These are phyloP conservation scores for Ophiostoma ulmi DNA, from an alignment of 2,329 filamentous ascomycete species.

Conservation along the genomic window DNA sequence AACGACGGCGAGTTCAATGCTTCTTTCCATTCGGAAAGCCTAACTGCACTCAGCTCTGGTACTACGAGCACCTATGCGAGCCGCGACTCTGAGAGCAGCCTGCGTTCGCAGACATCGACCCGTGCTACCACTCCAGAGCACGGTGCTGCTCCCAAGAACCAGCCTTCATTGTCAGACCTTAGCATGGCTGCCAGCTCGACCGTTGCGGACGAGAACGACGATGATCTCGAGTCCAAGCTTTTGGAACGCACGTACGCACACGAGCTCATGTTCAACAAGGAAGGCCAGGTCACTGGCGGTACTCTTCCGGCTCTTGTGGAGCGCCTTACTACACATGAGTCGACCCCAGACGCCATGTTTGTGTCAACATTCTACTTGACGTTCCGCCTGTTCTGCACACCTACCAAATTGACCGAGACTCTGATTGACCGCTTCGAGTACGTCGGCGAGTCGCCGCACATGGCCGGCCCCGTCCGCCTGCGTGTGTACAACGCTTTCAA, in stretches of 20 bases:
- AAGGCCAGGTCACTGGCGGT: slow-evolving; percentile 89
- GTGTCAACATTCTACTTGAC: slow-evolving; percentile 95
- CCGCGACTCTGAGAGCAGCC: slow-evolving; percentile 74
- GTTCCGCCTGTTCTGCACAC: slow-evolving; percentile 86
- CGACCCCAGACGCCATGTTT: slow-evolving; percentile 85
- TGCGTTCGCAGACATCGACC: slow-evolving; percentile 76
- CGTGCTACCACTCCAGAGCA: slow-evolving; percentile 80
- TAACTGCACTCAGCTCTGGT: slow-evolving; percentile 69
- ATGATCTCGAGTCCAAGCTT: slow-evolving; percentile 76
- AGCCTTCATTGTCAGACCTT: slow-evolving; percentile 62
- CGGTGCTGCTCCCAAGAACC: slow-evolving; percentile 48
- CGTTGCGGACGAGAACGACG: slow-evolving; percentile 60
- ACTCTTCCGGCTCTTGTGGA: slow-evolving; percentile 89
- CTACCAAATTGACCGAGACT: slow-evolving; percentile 68
- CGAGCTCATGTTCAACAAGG: slow-evolving; percentile 88
- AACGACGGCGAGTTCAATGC: slow-evolving; percentile 48
- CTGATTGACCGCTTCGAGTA: slow-evolving; percentile 93
- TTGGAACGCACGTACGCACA: slow-evolving; percentile 88
- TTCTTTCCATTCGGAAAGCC: slow-evolving; percentile 60
- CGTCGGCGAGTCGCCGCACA: slow-evolving; percentile 68
- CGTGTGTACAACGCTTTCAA: slow-evolving; percentile 97
- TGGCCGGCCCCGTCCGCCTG: slow-evolving; percentile 75
- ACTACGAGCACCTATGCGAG: slow-evolving; percentile 74
- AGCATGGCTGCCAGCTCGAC: slow-evolving; percentile 62
- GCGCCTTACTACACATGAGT: slow-evolving; percentile 85